phyloP scores from a whole-genome alignment of 1,284 basidiomycete species.

The Earliella scabrosa region DNA sequence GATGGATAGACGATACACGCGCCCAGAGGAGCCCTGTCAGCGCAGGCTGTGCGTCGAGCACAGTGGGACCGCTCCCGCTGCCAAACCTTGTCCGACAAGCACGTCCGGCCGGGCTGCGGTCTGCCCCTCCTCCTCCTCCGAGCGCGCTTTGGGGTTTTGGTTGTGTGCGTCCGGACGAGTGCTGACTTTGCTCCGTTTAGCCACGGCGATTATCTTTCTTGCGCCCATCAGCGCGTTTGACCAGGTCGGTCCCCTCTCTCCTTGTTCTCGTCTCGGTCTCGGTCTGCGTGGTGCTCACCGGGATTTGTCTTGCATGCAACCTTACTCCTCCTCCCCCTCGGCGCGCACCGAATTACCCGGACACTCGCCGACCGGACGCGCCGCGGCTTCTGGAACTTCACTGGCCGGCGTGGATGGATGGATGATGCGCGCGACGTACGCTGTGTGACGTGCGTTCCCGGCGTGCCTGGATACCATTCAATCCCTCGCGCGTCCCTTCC shows the following conservation, averaged over 20 bases:
- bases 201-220: constrained; percentile 75
- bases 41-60: too few species aligned
- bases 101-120: too few species aligned
- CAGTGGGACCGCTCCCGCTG: too few species aligned
- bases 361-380: too few species aligned
- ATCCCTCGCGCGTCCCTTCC: background rate
- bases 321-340: background rate
- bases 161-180: background rate
- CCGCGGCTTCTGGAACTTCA: too few species aligned
- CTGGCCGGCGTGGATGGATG: too few species aligned
- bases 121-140: background rate
- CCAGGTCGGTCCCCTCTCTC: constrained; percentile 55
- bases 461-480: constrained; percentile 5
- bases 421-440: background rate
- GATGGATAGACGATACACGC: too few species aligned
- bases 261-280: too few species aligned
- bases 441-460: background rate
- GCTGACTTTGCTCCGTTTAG: constrained; percentile 36
- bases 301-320: background rate
- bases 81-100: background rate
- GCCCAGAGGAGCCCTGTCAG: too few species aligned
- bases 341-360: background rate
- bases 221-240: constrained; percentile 85
- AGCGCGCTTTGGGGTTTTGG: background rate
- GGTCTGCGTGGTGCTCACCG: too few species aligned